Percentiles rank a stretch among this genome's conserved stretches.
Evolutionary conservation across 2,329 filamentous ascomycete genomes (phyloP).

Genomic region (Acrocalymma vagum): DNA sequence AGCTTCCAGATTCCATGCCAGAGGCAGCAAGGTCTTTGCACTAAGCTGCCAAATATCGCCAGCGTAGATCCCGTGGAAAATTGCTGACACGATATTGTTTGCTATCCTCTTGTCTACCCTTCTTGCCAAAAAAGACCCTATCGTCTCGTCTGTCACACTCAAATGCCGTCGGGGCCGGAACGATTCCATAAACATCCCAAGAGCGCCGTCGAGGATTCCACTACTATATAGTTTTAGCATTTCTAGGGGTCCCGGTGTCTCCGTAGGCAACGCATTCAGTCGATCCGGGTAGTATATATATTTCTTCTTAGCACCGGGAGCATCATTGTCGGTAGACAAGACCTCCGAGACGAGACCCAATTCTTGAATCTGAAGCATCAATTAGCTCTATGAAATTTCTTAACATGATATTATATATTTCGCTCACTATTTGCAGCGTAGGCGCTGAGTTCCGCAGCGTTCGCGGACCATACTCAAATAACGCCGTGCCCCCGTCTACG

Average conservation of each 20-base stretch:
- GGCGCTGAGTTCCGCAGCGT: slow-evolving; percentile 76
- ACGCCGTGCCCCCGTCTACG: slow-evolving; percentile 68
- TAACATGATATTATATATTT: slow-evolving; percentile 1
- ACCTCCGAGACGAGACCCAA: slow-evolving; percentile 66
- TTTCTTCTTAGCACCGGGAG: slow-evolving; percentile 68
- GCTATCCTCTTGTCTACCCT: slow-evolving; percentile 64
- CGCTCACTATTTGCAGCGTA: slow-evolving; percentile 74
- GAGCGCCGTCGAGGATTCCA: slow-evolving; percentile 62
- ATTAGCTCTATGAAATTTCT: slow-evolving; percentile 7
- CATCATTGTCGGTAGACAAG: slow-evolving; percentile 59
- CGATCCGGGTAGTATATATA: slow-evolving; percentile 91
- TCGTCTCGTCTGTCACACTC: slow-evolving; percentile 69
- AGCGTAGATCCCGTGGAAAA: slow-evolving; percentile 89
- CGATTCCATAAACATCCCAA: slow-evolving; percentile 49
- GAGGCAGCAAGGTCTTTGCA: slow-evolving; percentile 68
- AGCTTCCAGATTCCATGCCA: slow-evolving; percentile 59
- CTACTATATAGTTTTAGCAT: slow-evolving; percentile 55
- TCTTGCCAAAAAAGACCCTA: slow-evolving; percentile 71
- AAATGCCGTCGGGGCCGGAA: slow-evolving; percentile 40
- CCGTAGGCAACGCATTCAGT: slow-evolving; percentile 62
- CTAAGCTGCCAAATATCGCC: slow-evolving; percentile 87
- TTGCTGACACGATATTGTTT: slow-evolving; percentile 78
- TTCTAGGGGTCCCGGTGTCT: slow-evolving; percentile 32
- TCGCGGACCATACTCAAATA: slow-evolving; percentile 86
- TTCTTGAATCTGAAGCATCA: slow-evolving; percentile 60